A percentile compares a stretch with the other conserved stretches of the same genome.
Conservation (phyloP, 2,329 filamentous ascomycete species). For the Phaeoacremonium minimum region DNA sequence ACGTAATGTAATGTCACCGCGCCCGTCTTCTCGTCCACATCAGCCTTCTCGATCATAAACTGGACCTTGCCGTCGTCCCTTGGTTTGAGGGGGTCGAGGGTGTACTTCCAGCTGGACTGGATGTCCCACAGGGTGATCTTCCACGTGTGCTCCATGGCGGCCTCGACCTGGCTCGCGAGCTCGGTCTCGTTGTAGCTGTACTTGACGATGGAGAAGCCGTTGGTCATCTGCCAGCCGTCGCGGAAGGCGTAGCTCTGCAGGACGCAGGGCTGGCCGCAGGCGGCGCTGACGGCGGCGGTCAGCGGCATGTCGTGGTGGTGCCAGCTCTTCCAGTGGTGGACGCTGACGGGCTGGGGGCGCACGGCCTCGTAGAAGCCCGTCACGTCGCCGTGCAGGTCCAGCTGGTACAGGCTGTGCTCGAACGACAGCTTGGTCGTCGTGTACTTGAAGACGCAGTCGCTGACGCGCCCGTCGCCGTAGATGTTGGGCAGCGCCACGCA, state of each 20-base stretch:
- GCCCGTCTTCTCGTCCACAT: constrained; percentile 5
- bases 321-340: constrained; percentile 37
- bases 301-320: constrained; percentile 23
- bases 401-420: constrained; percentile 33
- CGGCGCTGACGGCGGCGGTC: constrained; percentile 25
- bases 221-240: constrained; percentile 25
- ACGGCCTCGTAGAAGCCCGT: constrained; percentile 38
- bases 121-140: constrained; percentile 13
- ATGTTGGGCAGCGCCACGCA: constrained; percentile 25
- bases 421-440: constrained; percentile 31
- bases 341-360: constrained; percentile 30
- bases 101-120: constrained; percentile 9
- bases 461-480: constrained; percentile 31
- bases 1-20: constrained; percentile 9
- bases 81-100: constrained; percentile 9
- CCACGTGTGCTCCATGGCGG: constrained; percentile 32
- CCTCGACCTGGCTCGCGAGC: constrained; percentile 25
- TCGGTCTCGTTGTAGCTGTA: constrained; percentile 22
- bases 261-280: constrained; percentile 33
- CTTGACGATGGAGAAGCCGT: constrained; percentile 35
- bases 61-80: constrained; percentile 11
- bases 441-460: constrained; percentile 33
- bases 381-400: constrained; percentile 33
- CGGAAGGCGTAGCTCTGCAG: constrained; percentile 30
- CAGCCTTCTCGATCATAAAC: constrained; percentile 10